Evolutionary conservation across 75 land plant genomes (phyloP), one percentile per base, ranked within the genome.

Genomic region (Pseudotsuga menziesii): DNA sequence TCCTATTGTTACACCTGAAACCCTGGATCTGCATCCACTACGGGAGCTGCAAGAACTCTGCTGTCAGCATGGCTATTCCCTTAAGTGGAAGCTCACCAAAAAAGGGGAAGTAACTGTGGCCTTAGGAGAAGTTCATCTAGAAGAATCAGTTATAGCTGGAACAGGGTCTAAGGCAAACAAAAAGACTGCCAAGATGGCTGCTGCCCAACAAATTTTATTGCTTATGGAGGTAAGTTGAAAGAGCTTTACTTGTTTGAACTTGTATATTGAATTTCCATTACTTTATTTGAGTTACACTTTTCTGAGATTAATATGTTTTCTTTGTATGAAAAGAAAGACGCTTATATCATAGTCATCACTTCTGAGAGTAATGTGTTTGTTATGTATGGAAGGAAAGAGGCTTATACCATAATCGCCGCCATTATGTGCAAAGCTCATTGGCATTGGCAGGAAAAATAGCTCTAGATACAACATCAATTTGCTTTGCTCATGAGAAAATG

Each of bases 1-100:
- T 35, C 88, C 88, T 3, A 59, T 87, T 70, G 88, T 87, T 54
- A 87, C 88, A 55, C 88, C 88, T 32, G 80, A 27, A 35, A 87
- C 88, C 2, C 77, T 87, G 1, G 71, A 76, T 27, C 44, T 81
- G 26, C 88, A 87, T 61, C 88, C 88, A 44, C 61, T 85, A 20
- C 58, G 75, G 57, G 88, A 87, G 75, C 76, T 87, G 48, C 80
- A 81, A 25, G 88, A 87, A 58, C 78, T 87, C 19, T 80, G 88
- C 82, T 52, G 72, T 27, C 75, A 44, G 2, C 60, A 78, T 59
- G 77, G 67, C 26, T 80, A 72, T 19, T 55, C 76, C 44, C 58
- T 85, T 4, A 35, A 39, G 26, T 75, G 80, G 80, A 79, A 72
- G 80, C 29, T 64, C 44, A 23, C 39, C 52, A 60, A 29, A 57